Evolutionary conservation across 1,139 yeast genomes (phyloP).

Genomic region (Zygosaccharomyces sapae): DNA sequence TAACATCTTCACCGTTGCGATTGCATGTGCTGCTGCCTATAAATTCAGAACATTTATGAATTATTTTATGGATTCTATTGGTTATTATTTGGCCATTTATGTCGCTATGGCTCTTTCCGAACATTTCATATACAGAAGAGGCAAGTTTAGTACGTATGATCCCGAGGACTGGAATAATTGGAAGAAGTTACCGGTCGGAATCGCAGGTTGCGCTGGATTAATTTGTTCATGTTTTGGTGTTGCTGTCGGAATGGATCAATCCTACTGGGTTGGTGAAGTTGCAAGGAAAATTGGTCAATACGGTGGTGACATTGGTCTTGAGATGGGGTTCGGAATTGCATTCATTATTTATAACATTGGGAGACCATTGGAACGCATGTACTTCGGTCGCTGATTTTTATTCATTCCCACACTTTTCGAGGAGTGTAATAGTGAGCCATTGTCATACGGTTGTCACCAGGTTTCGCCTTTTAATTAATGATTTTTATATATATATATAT

Average conservation of each 20-base stretch:
- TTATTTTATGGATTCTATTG: slow-evolving; percentile 83
- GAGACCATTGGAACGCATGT: slow-evolving; percentile 68
- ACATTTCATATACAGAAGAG: slow-evolving; percentile 70
- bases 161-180: slow-evolving; percentile 56
- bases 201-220: slow-evolving; percentile 72
- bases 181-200: slow-evolving; percentile 61
- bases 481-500: slow-evolving; percentile 1
- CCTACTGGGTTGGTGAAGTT: slow-evolving; percentile 74
- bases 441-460: neutral
- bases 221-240: slow-evolving; percentile 82
- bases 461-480: neutral
- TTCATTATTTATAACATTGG: slow-evolving; percentile 56
- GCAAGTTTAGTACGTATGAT: slow-evolving; percentile 54
- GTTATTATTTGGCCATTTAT: slow-evolving; percentile 85
- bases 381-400: slow-evolving; percentile 45
- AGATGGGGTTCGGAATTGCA: slow-evolving; percentile 65
- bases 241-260: slow-evolving; percentile 79
- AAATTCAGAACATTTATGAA: slow-evolving; percentile 66
- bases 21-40: slow-evolving; percentile 82
- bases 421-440: neutral
- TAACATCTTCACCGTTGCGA: slow-evolving; percentile 70
- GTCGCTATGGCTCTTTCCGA: slow-evolving; percentile 66
- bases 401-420: neutral
- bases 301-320: slow-evolving; percentile 89
- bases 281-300: slow-evolving; percentile 55